Conservation (phyloP, 2,329 filamentous ascomycete genomes). For the Colletotrichum cereale region DNA sequence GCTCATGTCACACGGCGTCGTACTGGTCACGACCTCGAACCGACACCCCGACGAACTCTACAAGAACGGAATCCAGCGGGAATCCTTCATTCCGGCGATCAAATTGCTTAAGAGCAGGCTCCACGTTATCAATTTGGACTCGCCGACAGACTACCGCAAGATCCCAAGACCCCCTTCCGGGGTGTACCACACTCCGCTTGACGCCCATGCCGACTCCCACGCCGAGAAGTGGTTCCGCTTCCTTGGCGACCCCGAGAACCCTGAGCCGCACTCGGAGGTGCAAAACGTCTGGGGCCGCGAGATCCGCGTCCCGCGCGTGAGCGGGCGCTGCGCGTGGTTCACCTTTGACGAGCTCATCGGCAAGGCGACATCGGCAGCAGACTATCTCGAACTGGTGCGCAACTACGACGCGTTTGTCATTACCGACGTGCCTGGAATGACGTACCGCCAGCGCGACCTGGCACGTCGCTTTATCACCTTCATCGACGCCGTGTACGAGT, state of each 20-base stretch:
- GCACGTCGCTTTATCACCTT: constrained; percentile 97
- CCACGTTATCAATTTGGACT: constrained; percentile 93
- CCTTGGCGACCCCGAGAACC: constrained; percentile 85
- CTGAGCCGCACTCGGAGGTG: constrained; percentile 79
- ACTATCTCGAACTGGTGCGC: constrained; percentile 92
- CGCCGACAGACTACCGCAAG: constrained; percentile 95
- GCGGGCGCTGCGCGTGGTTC: constrained; percentile 89
- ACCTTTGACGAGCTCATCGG: constrained; percentile 94
- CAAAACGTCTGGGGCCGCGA: constrained; percentile 94
- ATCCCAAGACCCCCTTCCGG: constrained; percentile 92
- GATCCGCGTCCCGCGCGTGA: constrained; percentile 88
- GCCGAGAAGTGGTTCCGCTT: constrained; percentile 97
- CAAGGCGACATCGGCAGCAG: constrained; percentile 88
- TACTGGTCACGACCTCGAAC: constrained; percentile 96
- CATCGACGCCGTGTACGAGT: constrained; percentile 95
- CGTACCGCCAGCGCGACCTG: constrained; percentile 84
- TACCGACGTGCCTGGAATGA: constrained; percentile 94
- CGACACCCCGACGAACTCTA: constrained; percentile 97
- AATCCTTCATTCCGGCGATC: constrained; percentile 96
- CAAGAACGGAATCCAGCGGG: constrained; percentile 96
- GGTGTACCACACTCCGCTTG: constrained; percentile 92
- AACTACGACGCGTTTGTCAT: constrained; percentile 94
- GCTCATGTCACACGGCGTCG: constrained; percentile 96
- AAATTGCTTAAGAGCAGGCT: constrained; percentile 87
- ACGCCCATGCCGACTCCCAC: constrained; percentile 80